Evolutionary conservation across 441 rosid genomes (phyloP).

Genomic region (Isatis lusitanica): DNA sequence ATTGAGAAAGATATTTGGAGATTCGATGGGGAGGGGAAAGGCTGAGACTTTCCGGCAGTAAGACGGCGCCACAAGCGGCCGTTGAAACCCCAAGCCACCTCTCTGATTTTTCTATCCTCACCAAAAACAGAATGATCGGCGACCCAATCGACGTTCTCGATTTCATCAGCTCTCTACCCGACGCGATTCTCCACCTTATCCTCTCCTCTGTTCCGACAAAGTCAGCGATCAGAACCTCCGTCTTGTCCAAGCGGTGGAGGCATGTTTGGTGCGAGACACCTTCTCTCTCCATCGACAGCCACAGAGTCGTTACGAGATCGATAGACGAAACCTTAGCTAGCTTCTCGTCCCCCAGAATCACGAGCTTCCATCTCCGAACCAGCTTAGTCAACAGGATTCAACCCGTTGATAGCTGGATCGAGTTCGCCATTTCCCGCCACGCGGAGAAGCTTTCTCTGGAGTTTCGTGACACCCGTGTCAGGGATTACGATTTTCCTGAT

Average conservation of each 20-base stretch:
- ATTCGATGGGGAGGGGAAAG: not conserved
- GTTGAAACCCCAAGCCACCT: conserved; percentile 4
- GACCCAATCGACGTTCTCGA: conserved; percentile 21
- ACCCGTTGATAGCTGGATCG: conserved; percentile 29
- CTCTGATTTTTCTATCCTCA: not conserved
- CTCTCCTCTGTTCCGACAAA: conserved; percentile 31
- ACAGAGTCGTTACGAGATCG: conserved; percentile 16
- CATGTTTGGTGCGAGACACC: conserved; percentile 32
- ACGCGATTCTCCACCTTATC: conserved; percentile 32
- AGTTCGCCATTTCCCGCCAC: conserved; percentile 10
- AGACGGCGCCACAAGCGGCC: conserved; percentile 4
- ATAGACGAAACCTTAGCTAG: conserved; percentile 18
- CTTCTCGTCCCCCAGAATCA: conserved; percentile 26
- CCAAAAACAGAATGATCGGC: not conserved
- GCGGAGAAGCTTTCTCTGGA: conserved; percentile 19
- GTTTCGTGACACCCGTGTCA: conserved; percentile 33
- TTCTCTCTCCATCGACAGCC: conserved; percentile 25
- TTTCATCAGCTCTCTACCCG: conserved; percentile 36
- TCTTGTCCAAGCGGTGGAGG: conserved; percentile 34
- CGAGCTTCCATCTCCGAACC: conserved; percentile 22
- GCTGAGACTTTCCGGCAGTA: not conserved
- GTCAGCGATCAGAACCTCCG: conserved; percentile 28
- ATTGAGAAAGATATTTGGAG: not conserved
- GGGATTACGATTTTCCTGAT: conserved; percentile 20
- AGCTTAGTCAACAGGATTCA: conserved; percentile 18